These are phyloP conservation scores for Macrocystidia cucumis DNA, from an alignment of 1,284 basidiomycete genomes.

Conservation along the genomic window DNA sequence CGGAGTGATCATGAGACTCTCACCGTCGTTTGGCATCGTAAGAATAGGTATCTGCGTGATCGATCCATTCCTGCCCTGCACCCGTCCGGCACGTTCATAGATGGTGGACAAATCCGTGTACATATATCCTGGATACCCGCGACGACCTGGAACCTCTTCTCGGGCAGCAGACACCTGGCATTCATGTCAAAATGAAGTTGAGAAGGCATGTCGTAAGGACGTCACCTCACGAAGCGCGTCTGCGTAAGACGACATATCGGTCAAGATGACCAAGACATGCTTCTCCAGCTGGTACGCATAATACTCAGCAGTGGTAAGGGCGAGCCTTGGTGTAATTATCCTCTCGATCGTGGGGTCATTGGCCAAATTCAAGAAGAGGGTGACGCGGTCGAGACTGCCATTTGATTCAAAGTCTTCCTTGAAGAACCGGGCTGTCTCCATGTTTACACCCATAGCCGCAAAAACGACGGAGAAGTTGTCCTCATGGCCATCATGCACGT, in stretches of 20 bases:
- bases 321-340: constrained; percentile 98
- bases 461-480: constrained; percentile 99
- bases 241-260: constrained; percentile 98
- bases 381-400: constrained; percentile 95
- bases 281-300: constrained; percentile 99
- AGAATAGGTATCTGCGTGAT: constrained; percentile 99
- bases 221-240: constrained; percentile 92
- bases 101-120: constrained; percentile 98
- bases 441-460: constrained; percentile 99
- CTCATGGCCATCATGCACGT: constrained; percentile 97
- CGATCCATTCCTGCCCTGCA: constrained; percentile 95
- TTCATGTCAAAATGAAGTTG: not conserved
- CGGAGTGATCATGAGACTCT: constrained; percentile 18
- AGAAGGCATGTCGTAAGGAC: constrained; percentile 5
- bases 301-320: constrained; percentile 98
- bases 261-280: constrained; percentile 98
- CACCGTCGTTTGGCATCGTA: constrained; percentile 99
- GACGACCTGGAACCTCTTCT: constrained; percentile 98
- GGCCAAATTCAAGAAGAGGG: constrained; percentile 97
- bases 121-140: constrained; percentile 99
- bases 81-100: constrained; percentile 98
- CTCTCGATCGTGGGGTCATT: constrained; percentile 99
- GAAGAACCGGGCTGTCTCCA: constrained; percentile 99
- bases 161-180: constrained; percentile 90
- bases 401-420: constrained; percentile 99